These are phyloP conservation scores for Lizanozyma gosingica DNA, from an alignment of 1,139 yeast species.

Conservation along the genomic window DNA sequence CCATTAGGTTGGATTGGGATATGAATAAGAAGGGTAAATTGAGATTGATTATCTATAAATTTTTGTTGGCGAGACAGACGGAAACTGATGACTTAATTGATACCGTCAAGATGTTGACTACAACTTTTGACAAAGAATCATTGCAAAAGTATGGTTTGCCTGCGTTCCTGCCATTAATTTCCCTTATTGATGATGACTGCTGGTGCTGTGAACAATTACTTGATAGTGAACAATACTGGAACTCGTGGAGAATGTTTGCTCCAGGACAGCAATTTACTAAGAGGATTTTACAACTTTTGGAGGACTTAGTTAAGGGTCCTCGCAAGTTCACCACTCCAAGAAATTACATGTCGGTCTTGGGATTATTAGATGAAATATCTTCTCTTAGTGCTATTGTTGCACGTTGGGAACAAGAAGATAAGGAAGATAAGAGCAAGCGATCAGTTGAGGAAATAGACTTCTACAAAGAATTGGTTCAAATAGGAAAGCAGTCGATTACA, in stretches of 20 bases:
- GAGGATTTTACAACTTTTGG: slow-evolving; percentile 42
- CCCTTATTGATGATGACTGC: slow-evolving; percentile 40
- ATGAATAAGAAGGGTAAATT: slow-evolving; percentile 23
- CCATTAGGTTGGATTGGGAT: slow-evolving; percentile 6
- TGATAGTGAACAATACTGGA: slow-evolving; percentile 54
- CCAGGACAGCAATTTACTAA: slow-evolving; percentile 44
- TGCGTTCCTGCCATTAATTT: slow-evolving; percentile 44
- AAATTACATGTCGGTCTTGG: slow-evolving; percentile 58
- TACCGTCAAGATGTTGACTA: slow-evolving; percentile 17
- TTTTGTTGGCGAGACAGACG: slow-evolving; percentile 29
- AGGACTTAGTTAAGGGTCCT: slow-evolving; percentile 29
- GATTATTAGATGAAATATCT: slow-evolving; percentile 71
- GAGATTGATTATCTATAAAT: slow-evolving; percentile 30
- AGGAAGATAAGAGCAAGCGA: slow-evolving; percentile 31
- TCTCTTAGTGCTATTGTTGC: slow-evolving; percentile 78
- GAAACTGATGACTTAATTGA: slow-evolving; percentile 12
- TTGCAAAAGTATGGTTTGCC: slow-evolving; percentile 41
- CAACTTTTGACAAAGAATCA: slow-evolving; percentile 26
- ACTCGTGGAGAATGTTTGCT: slow-evolving; percentile 47
- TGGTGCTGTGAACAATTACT: slow-evolving; percentile 35
- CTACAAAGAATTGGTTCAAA: slow-evolving; percentile 43
- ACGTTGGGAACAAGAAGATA: slow-evolving; percentile 59
- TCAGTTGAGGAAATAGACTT: slow-evolving; percentile 14
- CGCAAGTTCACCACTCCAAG: slow-evolving; percentile 30
- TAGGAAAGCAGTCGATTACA: slow-evolving; percentile 55